Base-by-base conservation (phyloP, 352 stramenopile genomes). In the Blastocystis sp. region DNA sequence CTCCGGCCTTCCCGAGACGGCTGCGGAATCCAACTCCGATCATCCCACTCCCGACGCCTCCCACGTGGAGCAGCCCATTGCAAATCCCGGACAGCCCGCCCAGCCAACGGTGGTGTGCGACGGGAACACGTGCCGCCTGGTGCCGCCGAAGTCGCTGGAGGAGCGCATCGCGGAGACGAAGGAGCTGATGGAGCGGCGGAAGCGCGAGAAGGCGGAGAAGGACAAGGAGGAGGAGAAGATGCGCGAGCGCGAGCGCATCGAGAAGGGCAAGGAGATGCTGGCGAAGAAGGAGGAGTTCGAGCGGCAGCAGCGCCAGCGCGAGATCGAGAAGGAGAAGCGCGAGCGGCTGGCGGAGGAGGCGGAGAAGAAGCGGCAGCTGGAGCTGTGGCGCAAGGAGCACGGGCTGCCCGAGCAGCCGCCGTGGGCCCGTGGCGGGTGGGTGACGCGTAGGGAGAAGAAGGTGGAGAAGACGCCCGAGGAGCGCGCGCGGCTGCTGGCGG, bases 381-480 rank as follows among this genome's bases (percentile, higher is more conserved):
- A 81, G 43, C 71, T 81, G 45, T 81, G 71, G 71, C 28, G 71
- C 28, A 59, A 53, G n/a, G 71, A 81, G 1, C 71, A 81, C 43
- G 71, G 71, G 4, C 41, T 81, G 23, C 41, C 71, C 28, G 2
- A 45, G 17, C 48, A 21, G 40, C 41, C 23, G 45, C 11, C 38
- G 71, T 65, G 66, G 43, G 48, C 43, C n/a, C 28, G 28, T 14
- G 28, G 9, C 28, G 28, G 71, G 9, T 43, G 4, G 19, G 0
- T 62, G 19, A 65, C 19, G 71, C 19, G 60, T 45, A 65, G 71
- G 14, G 14, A 65, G 21, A 64, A 65, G 11, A 21, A 19, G 40
- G 56, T 65, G 21, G 71, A 81, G 7, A 81, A 81, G 52, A 81
- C 71, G 38, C 71, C 71, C 4, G 48, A 81, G 43, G 71, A 81